phyloP scores from a whole-genome alignment of 140 eudicot species.

The Oenanthe javanica region DNA sequence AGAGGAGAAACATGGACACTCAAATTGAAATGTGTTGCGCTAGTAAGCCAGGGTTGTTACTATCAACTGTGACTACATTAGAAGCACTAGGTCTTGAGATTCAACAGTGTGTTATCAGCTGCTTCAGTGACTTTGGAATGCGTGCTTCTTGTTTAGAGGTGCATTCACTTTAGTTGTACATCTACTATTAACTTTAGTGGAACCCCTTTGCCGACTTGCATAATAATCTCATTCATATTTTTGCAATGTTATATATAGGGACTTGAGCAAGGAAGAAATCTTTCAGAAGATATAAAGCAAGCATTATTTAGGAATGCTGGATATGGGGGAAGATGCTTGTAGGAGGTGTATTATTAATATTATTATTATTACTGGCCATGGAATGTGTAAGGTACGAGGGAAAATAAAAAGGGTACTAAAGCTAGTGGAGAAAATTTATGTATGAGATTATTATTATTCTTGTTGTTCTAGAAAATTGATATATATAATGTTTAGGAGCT shows the following conservation, averaged over 20 bases:
- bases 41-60: slow-evolving; percentile 1
- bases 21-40: slow-evolving; percentile 1
- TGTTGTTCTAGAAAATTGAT: background rate
- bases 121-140: slow-evolving; percentile 8
- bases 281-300: slow-evolving; percentile 10
- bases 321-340: slow-evolving; percentile 7
- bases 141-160: slow-evolving; percentile 5
- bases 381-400: background rate
- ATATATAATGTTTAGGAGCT: background rate
- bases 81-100: slow-evolving; percentile 10
- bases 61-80: slow-evolving; percentile 6
- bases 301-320: slow-evolving; percentile 7
- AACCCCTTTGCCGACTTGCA: background rate
- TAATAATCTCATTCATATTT: background rate
- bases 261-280: background rate
- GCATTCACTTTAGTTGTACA: too few relatives aligned
- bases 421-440: background rate
- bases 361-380: background rate
- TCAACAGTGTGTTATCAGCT: slow-evolving; percentile 11
- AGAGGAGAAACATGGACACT: slow-evolving; percentile 3
- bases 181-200: background rate
- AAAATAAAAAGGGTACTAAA: background rate
- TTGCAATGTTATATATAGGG: background rate
- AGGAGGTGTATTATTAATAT: background rate
- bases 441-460: background rate